Conservation (phyloP, 768 basidiomycete species). For the Russula brevipes region DNA sequence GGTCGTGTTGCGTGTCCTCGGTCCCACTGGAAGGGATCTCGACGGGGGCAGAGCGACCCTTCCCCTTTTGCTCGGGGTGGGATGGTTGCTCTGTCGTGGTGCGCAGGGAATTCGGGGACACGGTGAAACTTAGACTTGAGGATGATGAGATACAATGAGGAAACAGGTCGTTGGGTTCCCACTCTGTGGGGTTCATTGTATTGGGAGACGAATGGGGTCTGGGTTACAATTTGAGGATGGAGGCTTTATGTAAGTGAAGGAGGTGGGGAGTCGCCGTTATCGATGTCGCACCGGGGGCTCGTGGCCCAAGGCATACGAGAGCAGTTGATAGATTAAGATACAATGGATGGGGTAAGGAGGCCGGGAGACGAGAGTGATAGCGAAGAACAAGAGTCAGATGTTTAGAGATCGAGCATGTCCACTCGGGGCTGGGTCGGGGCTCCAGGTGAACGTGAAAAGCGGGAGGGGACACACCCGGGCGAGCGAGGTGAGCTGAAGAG, state of each 20-base stretch:
- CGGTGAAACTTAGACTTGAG: background rate
- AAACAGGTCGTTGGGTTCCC: conserved; percentile 3
- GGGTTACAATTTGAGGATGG: background rate
- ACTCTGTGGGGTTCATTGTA: conserved; percentile 6
- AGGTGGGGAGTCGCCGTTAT: conserved; percentile 47
- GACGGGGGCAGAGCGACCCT: conserved; percentile 49
- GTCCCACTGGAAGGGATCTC: conserved; percentile 40
- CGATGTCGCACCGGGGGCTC: conserved; percentile 41
- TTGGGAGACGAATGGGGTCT: conserved; percentile 6
- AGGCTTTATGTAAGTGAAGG: conserved; percentile 44
- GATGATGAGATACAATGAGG: background rate
- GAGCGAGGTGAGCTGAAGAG: too few species aligned
- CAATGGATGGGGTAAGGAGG: background rate
- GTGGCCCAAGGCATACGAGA: conserved; percentile 32
- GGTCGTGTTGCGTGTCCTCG: conserved; percentile 28
- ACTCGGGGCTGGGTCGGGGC: background rate
- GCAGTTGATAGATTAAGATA: conserved; percentile 12
- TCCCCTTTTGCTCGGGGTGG: conserved; percentile 44
- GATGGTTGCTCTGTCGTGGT: conserved; percentile 2
- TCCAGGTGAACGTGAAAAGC: too few species aligned
- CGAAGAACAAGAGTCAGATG: background rate
- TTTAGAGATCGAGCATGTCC: background rate
- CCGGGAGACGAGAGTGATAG: conserved; percentile 9
- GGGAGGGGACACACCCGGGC: too few species aligned
- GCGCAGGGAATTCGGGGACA: background rate